Evolutionary conservation across 108 stramenopile species (phyloP).

Genomic region (Seminavis robusta): DNA sequence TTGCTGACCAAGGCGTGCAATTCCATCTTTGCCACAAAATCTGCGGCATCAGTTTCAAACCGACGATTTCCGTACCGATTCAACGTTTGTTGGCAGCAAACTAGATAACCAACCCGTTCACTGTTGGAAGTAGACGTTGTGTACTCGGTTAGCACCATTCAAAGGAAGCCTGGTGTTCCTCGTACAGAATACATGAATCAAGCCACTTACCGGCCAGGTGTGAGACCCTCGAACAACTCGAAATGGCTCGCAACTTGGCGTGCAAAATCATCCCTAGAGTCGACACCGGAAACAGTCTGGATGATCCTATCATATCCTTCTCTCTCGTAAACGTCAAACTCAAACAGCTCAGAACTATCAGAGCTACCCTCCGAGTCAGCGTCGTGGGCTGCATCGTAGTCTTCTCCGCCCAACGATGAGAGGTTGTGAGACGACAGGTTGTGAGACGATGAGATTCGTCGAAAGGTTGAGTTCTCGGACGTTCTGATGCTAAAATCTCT

Average conservation of each 20-base stretch:
- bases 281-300: slow-evolving; percentile 28
- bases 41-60: slow-evolving; percentile 20
- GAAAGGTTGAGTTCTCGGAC: slow-evolving; percentile 9
- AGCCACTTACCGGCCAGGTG: slow-evolving; percentile 18
- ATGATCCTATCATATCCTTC: slow-evolving; percentile 52
- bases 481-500: slow-evolving; percentile 11
- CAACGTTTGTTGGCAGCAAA: slow-evolving; percentile 54
- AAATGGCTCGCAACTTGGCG: slow-evolving; percentile 33
- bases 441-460: background rate
- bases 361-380: slow-evolving; percentile 23
- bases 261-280: slow-evolving; percentile 25
- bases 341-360: slow-evolving; percentile 18
- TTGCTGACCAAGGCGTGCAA: slow-evolving; percentile 47
- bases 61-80: slow-evolving; percentile 51
- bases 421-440: background rate
- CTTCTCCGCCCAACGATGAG: background rate
- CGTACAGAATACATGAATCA: too few relatives aligned
- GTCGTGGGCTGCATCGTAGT: slow-evolving; percentile 8
- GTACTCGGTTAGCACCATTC: background rate
- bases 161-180: background rate
- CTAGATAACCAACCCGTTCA: slow-evolving; percentile 44
- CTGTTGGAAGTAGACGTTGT: too few relatives aligned
- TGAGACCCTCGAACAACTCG: slow-evolving; percentile 45
- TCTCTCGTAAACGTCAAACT: slow-evolving; percentile 53
- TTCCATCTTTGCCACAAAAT: slow-evolving; percentile 19